These are phyloP conservation scores for Taiwanofungus camphoratus DNA, from an alignment of 1,284 basidiomycete species.

Conservation along the genomic window DNA sequence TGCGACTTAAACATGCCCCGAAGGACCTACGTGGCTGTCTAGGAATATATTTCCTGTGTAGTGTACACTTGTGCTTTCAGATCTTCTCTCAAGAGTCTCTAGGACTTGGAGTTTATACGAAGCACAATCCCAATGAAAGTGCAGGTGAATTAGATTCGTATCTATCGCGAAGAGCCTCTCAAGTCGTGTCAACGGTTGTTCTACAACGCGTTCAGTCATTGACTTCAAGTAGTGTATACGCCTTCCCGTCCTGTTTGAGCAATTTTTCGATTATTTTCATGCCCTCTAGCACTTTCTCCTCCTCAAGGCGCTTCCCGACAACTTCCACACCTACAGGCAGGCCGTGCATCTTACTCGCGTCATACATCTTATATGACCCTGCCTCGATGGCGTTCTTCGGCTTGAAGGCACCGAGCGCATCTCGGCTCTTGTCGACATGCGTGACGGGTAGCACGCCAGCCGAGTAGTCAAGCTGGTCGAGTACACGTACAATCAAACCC, in stretches of 20 bases:
- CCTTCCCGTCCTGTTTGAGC: conserved; percentile 19
- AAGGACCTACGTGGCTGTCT: too few relatives aligned
- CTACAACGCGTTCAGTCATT: conserved; percentile 15
- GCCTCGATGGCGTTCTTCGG: conserved; percentile 23
- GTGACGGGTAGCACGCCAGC: conserved; percentile 74
- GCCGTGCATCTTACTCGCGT: conserved; percentile 57
- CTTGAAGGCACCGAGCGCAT: conserved; percentile 41
- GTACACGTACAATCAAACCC: neutral
- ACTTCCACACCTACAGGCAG: conserved; percentile 65
- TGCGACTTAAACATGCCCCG: too few relatives aligned
- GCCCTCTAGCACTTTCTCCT: conserved; percentile 52
- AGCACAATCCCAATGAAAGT: too few relatives aligned
- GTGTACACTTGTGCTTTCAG: too few relatives aligned
- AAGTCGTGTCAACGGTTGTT: too few relatives aligned
- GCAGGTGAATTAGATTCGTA: too few relatives aligned
- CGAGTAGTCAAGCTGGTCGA: conserved; percentile 58
- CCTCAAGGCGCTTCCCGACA: conserved; percentile 51
- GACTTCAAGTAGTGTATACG: conserved; percentile 19
- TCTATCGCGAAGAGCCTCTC: too few relatives aligned
- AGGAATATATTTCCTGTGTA: too few relatives aligned
- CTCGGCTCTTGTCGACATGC: conserved; percentile 52
- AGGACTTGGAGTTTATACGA: too few relatives aligned
- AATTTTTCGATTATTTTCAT: conserved; percentile 36
- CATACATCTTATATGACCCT: conserved; percentile 41
- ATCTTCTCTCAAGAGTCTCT: too few relatives aligned